Conservation (phyloP, 2,329 filamentous ascomycete species). For the Fusarium lyarnte region DNA sequence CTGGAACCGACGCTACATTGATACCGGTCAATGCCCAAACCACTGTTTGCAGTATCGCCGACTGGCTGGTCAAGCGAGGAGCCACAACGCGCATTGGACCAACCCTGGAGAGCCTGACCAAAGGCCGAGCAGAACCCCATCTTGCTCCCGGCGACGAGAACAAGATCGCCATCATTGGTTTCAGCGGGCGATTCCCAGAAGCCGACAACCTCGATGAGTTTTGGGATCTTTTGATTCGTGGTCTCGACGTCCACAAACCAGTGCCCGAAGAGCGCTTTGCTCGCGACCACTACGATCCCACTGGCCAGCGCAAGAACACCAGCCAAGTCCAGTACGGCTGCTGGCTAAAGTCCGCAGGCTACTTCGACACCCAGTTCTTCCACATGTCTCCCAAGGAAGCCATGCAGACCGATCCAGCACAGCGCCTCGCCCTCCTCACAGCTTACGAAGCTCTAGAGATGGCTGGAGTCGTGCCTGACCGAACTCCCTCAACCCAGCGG, state of each 20-base stretch:
- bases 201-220: conserved; percentile 55
- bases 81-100: neutral
- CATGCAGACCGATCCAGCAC: conserved; percentile 78
- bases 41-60: neutral
- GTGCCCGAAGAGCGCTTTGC: conserved; percentile 75
- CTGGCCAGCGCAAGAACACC: conserved; percentile 74
- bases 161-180: conserved; percentile 84
- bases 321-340: conserved; percentile 76
- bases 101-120: neutral
- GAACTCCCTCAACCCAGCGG: conserved; percentile 71
- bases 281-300: conserved; percentile 70
- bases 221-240: conserved; percentile 74
- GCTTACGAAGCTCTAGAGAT: conserved; percentile 84
- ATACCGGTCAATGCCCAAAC: neutral
- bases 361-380: conserved; percentile 83
- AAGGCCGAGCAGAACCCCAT: neutral
- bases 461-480: conserved; percentile 74
- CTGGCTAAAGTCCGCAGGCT: conserved; percentile 74
- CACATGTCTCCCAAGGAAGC: conserved; percentile 85
- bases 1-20: neutral
- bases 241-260: conserved; percentile 71
- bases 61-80: neutral
- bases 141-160: neutral
- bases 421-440: conserved; percentile 76
- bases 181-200: conserved; percentile 56